Evolutionary conservation across 352 stramenopile species (phyloP), one percentile per base, ranked within the genome.

Genomic region (Pythium plurisporium): DNA sequence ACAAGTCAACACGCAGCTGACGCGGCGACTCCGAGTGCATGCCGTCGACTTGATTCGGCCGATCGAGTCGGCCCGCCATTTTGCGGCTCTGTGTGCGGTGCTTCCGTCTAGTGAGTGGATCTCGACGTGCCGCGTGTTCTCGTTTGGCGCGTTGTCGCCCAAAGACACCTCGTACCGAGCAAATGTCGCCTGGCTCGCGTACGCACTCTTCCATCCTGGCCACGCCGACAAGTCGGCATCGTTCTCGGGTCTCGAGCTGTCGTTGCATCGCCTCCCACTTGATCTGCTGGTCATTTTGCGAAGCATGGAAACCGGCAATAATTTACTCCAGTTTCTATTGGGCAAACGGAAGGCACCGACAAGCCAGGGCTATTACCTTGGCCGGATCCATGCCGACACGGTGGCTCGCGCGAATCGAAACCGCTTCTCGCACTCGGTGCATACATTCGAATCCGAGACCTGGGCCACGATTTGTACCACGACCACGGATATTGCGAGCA

Each of bases 141-240:
- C 40, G n/a, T 46, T 46, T 30, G 40, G 40, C 22, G 40, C 30
- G 20, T 6, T 25, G 7, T 15, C 27, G 5, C 40, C 40, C 5
- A 46, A 46, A 25, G 40, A 46, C 22, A 7, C 5, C 10, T 5
- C 30, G 20, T 46, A 46, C 22, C 40, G 22, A 5, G 10, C 20
- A 8, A 46, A 46, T 14, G 19, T 46, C n/a, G 25, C 46, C n/a
- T 54, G 46, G 46, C 30, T 54, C n/a, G 46, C 30, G 31, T 54
- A 41, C 19, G 46, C 46, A 17, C 10, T 54, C 20, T 54, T 54
- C 46, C 46, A 54, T 29, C 46, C 46, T 5, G 17, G 25, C 31
- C 10, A 22, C 0, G 40, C 20, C 11, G 22, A 3, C 40, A 0
- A 23, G 17, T 12, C 8, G n/a, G 10, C 10, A 3, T 30, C 40